Conservation (phyloP, 2,329 filamentous ascomycete genomes). For the Talaromyces sp. region DNA sequence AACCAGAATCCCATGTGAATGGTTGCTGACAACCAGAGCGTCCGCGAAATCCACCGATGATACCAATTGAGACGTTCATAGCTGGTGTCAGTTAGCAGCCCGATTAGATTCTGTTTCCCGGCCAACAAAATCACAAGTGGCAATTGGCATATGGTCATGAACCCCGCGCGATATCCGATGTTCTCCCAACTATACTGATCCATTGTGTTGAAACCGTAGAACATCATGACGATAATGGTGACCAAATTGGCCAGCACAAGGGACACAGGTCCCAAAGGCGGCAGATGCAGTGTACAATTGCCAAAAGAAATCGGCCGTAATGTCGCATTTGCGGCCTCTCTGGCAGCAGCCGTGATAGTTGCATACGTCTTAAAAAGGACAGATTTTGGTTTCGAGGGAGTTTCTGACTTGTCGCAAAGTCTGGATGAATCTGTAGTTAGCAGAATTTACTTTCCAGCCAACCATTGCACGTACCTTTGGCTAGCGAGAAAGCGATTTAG, state of each 20-base stretch:
- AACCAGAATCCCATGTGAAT: slow-evolving; percentile 54
- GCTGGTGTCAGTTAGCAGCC: slow-evolving; percentile 41
- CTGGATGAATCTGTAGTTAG: slow-evolving; percentile 23
- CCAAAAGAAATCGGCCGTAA: slow-evolving; percentile 31
- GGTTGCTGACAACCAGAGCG: slow-evolving; percentile 48
- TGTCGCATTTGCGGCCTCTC: slow-evolving; percentile 48
- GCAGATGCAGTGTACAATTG: slow-evolving; percentile 28
- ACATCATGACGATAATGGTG: slow-evolving; percentile 49
- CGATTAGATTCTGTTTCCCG: slow-evolving; percentile 52
- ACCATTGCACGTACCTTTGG: slow-evolving; percentile 39
- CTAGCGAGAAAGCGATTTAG: slow-evolving; percentile 45
- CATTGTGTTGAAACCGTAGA: slow-evolving; percentile 49
- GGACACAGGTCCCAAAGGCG: slow-evolving; percentile 34
- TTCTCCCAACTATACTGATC: slow-evolving; percentile 50
- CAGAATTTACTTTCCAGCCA: neutral
- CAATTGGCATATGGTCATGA: slow-evolving; percentile 48
- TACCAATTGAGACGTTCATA: slow-evolving; percentile 50
- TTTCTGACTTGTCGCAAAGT: slow-evolving; percentile 37
- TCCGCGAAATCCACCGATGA: slow-evolving; percentile 48
- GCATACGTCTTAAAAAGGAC: slow-evolving; percentile 45
- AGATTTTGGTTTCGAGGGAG: slow-evolving; percentile 51
- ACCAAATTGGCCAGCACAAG: slow-evolving; percentile 41
- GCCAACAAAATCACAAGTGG: slow-evolving; percentile 53
- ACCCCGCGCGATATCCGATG: slow-evolving; percentile 53
- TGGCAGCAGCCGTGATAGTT: slow-evolving; percentile 48